Conservation (phyloP, 805 yeast genomes). For the Yarrowia sp. region DNA sequence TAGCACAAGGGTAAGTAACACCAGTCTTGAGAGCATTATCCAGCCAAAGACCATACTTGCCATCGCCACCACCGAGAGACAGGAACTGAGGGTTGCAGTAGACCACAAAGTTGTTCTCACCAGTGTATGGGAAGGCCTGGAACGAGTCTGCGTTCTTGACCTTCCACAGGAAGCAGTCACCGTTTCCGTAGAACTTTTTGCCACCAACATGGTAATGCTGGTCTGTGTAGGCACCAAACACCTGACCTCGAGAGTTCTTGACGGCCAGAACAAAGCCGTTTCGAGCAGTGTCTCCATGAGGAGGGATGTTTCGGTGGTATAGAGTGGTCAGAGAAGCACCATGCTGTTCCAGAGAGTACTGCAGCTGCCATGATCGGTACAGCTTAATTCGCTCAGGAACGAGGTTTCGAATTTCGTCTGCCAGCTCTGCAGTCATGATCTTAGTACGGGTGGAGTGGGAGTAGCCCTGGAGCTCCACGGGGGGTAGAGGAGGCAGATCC, state of each 20-base stretch:
- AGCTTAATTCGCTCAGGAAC: conserved; percentile 79
- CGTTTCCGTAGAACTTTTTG: conserved; percentile 82
- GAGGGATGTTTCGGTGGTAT: conserved; percentile 43
- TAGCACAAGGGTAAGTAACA: conserved; percentile 70
- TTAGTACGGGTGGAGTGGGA: conserved; percentile 52
- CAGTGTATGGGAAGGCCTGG: conserved; percentile 83
- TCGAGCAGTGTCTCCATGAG: conserved; percentile 39
- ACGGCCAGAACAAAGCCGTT: conserved; percentile 74
- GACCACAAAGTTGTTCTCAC: conserved; percentile 78
- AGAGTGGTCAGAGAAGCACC: conserved; percentile 84
- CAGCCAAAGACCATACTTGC: conserved; percentile 88
- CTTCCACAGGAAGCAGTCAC: conserved; percentile 93
- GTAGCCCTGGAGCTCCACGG: conserved; percentile 54
- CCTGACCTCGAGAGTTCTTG: conserved; percentile 57
- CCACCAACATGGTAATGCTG: conserved; percentile 66
- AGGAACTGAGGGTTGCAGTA: conserved; percentile 75
- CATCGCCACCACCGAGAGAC: conserved; percentile 88
- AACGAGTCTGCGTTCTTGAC: conserved; percentile 47
- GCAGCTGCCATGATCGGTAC: conserved; percentile 68
- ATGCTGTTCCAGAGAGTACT: conserved; percentile 85
- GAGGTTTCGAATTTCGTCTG: conserved; percentile 67
- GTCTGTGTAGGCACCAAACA: conserved; percentile 74
- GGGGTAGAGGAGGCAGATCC: conserved; percentile 32
- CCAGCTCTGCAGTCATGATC: conserved; percentile 59
- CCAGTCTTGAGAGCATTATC: conserved; percentile 73